Percentiles rank a stretch among this genome's conserved stretches.
Conservation (phyloP, 352 stramenopile genomes). For the Pythium sukuiense region DNA sequence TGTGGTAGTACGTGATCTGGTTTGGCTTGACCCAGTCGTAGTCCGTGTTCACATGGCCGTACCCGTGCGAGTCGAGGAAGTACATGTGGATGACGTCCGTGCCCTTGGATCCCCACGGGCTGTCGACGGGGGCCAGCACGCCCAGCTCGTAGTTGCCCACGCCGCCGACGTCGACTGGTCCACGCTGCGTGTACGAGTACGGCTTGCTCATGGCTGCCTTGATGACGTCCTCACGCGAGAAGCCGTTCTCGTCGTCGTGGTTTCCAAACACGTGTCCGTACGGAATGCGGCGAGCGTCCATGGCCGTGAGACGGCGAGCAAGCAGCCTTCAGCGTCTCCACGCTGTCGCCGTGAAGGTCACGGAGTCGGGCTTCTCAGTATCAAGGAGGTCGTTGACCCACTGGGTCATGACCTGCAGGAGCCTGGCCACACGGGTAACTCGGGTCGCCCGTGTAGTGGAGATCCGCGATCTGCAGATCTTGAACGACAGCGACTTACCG, state of each 20-base stretch:
- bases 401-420: conserved; percentile 37
- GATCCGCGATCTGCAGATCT: conserved; percentile 69
- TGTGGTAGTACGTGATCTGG: conserved; percentile 27
- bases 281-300: conserved; percentile 46
- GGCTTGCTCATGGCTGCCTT: conserved; percentile 34
- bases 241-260: conserved; percentile 54
- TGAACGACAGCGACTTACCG: conserved; percentile 37
- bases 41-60: conserved; percentile 3
- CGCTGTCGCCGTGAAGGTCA: conserved; percentile 66
- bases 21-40: conserved; percentile 27
- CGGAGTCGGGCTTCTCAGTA: conserved; percentile 57
- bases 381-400: conserved; percentile 61
- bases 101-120: conserved; percentile 40
- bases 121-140: conserved; percentile 38
- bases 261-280: conserved; percentile 63
- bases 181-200: conserved; percentile 50
- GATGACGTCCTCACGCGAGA: conserved; percentile 44
- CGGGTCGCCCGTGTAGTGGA: conserved; percentile 54
- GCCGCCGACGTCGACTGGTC: conserved; percentile 43
- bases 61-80: conserved; percentile 58
- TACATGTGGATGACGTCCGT: conserved; percentile 63
- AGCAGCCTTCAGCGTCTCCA: conserved; percentile 32
- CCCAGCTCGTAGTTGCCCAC: conserved; percentile 69
- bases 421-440: conserved; percentile 32
- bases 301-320: conserved; percentile 30